Evolutionary conservation across 208 protist genomes (phyloP).

Genomic region (Acanthamoeba lenticulata): DNA sequence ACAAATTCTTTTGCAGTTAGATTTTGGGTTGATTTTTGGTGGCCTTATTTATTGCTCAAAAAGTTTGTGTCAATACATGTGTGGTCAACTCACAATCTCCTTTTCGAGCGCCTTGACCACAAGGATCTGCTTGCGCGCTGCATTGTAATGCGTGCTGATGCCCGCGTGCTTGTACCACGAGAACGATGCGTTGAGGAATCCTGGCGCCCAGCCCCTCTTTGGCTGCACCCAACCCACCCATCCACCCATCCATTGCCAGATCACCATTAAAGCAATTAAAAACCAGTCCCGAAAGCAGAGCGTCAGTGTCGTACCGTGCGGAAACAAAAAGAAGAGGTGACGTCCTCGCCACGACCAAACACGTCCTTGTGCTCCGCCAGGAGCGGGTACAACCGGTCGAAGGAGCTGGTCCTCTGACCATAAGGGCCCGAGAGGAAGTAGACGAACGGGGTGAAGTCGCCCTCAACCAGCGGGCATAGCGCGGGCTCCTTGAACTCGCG

Average conservation of each 20-base stretch:
- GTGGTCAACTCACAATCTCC: background rate
- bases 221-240: background rate
- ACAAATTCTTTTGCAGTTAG: too few species aligned
- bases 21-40: too few species aligned
- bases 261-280: background rate
- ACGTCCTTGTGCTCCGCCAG: background rate
- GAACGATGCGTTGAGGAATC: constrained; percentile 18
- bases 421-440: background rate
- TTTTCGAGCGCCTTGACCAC: background rate
- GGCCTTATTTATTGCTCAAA: too few species aligned
- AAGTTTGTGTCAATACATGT: too few species aligned
- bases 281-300: background rate
- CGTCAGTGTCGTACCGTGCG: background rate
- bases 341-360: background rate
- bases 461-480: background rate
- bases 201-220: background rate
- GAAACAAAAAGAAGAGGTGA: background rate
- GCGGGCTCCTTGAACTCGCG: background rate
- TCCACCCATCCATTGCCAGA: background rate
- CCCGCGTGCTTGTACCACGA: background rate
- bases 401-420: background rate
- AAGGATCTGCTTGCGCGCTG: background rate
- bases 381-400: background rate
- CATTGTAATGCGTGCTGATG: background rate
- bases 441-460: background rate